Conservation (phyloP, 768 basidiomycete species). For the Paxillus ammoniavirescens region DNA sequence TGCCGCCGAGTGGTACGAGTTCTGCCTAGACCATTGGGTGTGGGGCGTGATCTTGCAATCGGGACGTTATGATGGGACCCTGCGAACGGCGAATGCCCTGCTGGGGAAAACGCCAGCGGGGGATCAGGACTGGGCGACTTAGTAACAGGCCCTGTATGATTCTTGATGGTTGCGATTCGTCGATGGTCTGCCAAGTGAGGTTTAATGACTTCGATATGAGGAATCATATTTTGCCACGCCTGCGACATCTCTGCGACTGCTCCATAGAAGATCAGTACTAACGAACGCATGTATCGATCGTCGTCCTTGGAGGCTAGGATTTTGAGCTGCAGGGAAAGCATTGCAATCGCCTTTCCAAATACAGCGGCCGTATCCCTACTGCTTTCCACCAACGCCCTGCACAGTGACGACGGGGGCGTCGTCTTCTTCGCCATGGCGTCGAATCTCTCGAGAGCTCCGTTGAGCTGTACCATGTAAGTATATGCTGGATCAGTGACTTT, state of each 20-base stretch:
- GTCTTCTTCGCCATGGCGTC: conserved; percentile 74
- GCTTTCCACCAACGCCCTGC: conserved; percentile 75
- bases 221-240: conserved; percentile 79
- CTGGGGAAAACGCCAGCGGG: conserved; percentile 28
- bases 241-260: conserved; percentile 83
- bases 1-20: conserved; percentile 69
- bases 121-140: conserved; percentile 18
- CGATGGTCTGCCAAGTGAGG: conserved; percentile 54
- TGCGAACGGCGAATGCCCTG: conserved; percentile 22
- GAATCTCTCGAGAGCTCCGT: conserved; percentile 88
- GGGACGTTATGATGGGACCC: conserved; percentile 23
- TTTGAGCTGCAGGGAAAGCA: conserved; percentile 78
- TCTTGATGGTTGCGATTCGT: conserved; percentile 33
- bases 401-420: conserved; percentile 67
- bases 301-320: conserved; percentile 74
- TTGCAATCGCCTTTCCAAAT: conserved; percentile 85
- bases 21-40: conserved; percentile 35
- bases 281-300: conserved; percentile 82
- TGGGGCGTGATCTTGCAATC: conserved; percentile 28
- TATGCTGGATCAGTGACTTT: conserved; percentile 88
- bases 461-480: conserved; percentile 76
- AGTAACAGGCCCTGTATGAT: conserved; percentile 29
- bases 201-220: conserved; percentile 67
- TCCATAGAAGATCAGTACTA: conserved; percentile 85
- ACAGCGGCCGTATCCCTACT: conserved; percentile 82